Base-by-base conservation (phyloP, 805 yeast genomes). In the Clavispora santaluciae region DNA sequence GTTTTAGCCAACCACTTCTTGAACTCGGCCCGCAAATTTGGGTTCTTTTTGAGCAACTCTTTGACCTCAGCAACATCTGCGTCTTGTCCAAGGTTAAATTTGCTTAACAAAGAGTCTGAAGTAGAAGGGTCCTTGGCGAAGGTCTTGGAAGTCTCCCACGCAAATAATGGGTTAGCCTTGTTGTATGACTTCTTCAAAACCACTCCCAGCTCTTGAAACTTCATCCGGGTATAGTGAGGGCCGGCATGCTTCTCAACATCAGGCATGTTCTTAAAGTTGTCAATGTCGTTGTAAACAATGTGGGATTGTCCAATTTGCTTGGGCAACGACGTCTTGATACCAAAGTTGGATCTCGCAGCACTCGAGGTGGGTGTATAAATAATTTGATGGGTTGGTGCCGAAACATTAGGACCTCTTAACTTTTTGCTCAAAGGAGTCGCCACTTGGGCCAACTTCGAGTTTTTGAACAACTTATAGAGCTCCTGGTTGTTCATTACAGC, bases 251-350 rank as follows among this genome's bases (percentile, higher is more conserved):
- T 73, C 56, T 83, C 90, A 46, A 81, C 86, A 54, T 79, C 83
- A 5, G 90, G 83, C 62, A 86, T 70, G 45, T 79, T 76, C 52
- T 78, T 80, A 46, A 72, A 64, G 48, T 81, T 80, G 56, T 86
- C 95, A 11, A 84, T 58, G 41, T 83, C 82, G 51, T 83, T 81
- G 49, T 72, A 71, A 7, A 81, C 78, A 33, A 86, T 68, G 56
- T 77, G 78, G 30, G 81, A 73, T 13, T 78, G 66, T 30, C 78
- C 79, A 35, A 76, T 59, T 50, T 76, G 79, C 28, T 68, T 66
- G 3, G 95, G 95, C 35, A 86, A 64, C 16, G 84, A 68, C 34
- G 81, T 68, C 56, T 86, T 86, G 44, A 86, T 62, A 53, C 95
- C 95, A 72, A 76, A 86, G 60, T 85, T 86, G 46, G 83, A 81